Evolutionary conservation across 352 stramenopile genomes (phyloP), one percentile per base, ranked within the genome.

Genomic region (Globisporangium paroecandrum): DNA sequence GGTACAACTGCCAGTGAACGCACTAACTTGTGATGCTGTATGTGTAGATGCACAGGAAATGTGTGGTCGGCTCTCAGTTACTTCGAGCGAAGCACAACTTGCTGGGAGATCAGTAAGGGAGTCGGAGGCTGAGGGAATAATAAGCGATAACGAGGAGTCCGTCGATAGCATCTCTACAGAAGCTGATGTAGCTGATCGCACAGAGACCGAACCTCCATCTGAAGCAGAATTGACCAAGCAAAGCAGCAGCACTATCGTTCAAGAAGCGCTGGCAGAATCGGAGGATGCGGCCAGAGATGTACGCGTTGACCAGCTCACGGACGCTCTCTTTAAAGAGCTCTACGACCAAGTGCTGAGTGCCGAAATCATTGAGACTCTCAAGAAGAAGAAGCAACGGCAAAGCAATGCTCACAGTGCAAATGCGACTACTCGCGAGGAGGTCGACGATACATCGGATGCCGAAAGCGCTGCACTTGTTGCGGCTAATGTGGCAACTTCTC

Each of bases 271-370:
- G 15, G 25, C 59, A 55, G 41, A n/a, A 55, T 22, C 59, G 8
- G 25, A 1, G 55, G 20, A 4, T 10, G 18, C 4, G 0, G 20
- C 9, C 6, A 27, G 55, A 27, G 18, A 22, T 3, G 2, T 3
- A 5, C 10, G 8, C 7, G 53, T 3, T 0, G 25, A 62, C 12
- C 27, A 32, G n/a, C 29, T 65, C 32, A 15, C 64, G 3, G 32
- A 61, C 43, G 24, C 34, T 6, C 22, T 69, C 32, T 69, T 65
- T 18, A 15, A 60, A n/a, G 46, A 69, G 9, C 10, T 69, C 29
- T 46, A 49, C 22, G 56, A 22, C 12, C 32, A 65, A 18, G 46
- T 62, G 20, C 57, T 32, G 29, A 53, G 10, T 2, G 12, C 25
- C 12, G 22, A 20, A 29, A 15, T 32, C 5, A 9, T 5, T 1